Percentiles rank a stretch among this genome's conserved stretches.
Evolutionary conservation across 306 rosid genomes (phyloP).

Genomic region (Acacia crassicarpa): DNA sequence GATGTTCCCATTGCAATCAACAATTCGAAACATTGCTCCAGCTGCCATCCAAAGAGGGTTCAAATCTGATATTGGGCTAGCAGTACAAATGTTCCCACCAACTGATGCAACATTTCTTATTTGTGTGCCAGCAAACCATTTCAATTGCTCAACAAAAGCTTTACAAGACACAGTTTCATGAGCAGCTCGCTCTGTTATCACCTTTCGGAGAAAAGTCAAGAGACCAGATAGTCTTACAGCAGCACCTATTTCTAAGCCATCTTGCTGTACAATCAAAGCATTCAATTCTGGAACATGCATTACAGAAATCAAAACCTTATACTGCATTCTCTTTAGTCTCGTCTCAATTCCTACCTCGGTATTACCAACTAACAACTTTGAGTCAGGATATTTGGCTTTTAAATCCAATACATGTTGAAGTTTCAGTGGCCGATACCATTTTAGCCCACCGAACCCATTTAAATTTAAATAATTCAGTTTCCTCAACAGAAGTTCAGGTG

Average conservation of each 20-base stretch:
- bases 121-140: constrained; percentile 98
- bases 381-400: constrained; percentile 70
- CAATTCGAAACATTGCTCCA: constrained; percentile 68
- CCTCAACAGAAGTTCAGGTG: constrained; percentile 76
- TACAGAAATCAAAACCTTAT: constrained; percentile 66
- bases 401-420: constrained; percentile 71
- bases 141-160: constrained; percentile 86
- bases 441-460: constrained; percentile 78
- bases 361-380: constrained; percentile 86
- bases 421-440: constrained; percentile 79
- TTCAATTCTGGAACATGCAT: constrained; percentile 78
- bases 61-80: constrained; percentile 97
- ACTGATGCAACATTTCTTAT: constrained; percentile 87
- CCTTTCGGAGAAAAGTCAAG: constrained; percentile 56
- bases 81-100: constrained; percentile 96
- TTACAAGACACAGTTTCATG: constrained; percentile 75
- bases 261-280: constrained; percentile 56
- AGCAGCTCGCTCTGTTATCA: constrained; percentile 55
- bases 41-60: constrained; percentile 98
- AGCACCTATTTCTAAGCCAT: constrained; percentile 87
- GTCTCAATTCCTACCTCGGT: constrained; percentile 95
- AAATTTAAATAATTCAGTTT: constrained; percentile 52
- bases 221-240: constrained; percentile 85
- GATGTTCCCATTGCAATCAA: constrained; percentile 66
- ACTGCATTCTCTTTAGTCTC: constrained; percentile 76